A percentile compares a stretch with the other conserved stretches of the same genome.
phyloP scores from a whole-genome alignment of 768 basidiomycete genomes.

The Pleurotus cornucopiae region DNA sequence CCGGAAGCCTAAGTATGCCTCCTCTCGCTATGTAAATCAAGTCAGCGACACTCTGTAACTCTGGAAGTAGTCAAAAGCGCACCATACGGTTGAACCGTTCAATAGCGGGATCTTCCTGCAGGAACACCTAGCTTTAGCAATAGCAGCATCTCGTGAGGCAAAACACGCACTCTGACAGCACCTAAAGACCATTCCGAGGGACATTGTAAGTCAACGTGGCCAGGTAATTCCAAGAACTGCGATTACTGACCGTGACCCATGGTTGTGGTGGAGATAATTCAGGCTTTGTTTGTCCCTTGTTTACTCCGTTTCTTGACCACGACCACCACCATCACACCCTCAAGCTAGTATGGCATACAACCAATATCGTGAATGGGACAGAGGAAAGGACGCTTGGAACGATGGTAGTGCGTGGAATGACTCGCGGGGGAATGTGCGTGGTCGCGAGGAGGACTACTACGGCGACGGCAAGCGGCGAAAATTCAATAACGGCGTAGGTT shows the following conservation, averaged over 20 bases:
- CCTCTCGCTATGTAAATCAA: constrained; percentile 57
- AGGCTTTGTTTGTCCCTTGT: constrained; percentile 33
- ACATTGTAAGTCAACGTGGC: constrained; percentile 5
- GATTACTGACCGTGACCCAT: constrained; percentile 53
- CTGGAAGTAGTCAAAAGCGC: constrained; percentile 7
- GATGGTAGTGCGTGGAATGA: constrained; percentile 21
- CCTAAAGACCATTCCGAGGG: constrained; percentile 31
- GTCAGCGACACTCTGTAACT: constrained; percentile 9
- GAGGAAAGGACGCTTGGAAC: constrained; percentile 58
- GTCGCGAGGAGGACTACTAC: constrained; percentile 66
- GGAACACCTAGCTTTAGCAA: background rate
- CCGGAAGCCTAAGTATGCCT: constrained; percentile 78
- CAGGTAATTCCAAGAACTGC: background rate
- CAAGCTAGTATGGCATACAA: constrained; percentile 59
- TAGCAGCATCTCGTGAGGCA: background rate
- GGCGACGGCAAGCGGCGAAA: constrained; percentile 77
- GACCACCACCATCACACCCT: constrained; percentile 20
- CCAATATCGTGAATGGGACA: constrained; percentile 72
- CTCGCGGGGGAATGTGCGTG: constrained; percentile 37
- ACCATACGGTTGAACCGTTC: constrained; percentile 55
- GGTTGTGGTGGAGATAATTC: constrained; percentile 23
- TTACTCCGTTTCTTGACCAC: constrained; percentile 24
- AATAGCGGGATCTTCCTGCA: constrained; percentile 52
- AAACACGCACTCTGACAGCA: constrained; percentile 47
- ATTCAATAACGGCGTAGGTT: constrained; percentile 68